Conservation (phyloP, 2,329 filamentous ascomycete genomes). For the Trichoderma simmonsii region DNA sequence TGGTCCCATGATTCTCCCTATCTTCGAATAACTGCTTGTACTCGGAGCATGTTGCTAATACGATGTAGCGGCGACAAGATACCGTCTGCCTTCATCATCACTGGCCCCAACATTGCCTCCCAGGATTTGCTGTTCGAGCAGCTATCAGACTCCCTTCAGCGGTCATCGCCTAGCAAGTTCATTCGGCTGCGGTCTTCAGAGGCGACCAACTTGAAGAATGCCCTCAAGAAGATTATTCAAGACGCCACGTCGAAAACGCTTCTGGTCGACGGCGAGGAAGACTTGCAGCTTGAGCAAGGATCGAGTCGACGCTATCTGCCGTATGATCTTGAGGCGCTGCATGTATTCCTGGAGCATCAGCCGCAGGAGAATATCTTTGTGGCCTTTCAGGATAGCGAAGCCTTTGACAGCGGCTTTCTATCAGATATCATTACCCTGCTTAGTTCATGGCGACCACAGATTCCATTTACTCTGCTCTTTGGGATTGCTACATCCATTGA, state of each 20-base stretch:
- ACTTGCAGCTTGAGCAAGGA: conserved; percentile 43
- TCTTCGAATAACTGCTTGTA: neutral
- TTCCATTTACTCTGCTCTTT: conserved; percentile 74
- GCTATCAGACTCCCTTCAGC: conserved; percentile 55
- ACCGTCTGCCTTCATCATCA: conserved; percentile 69
- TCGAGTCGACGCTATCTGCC: conserved; percentile 65
- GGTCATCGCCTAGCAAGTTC: conserved; percentile 51
- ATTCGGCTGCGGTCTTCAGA: conserved; percentile 68
- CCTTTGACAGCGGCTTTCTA: conserved; percentile 70
- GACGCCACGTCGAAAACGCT: conserved; percentile 52
- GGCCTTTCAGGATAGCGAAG: conserved; percentile 78
- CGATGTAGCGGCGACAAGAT: conserved; percentile 46
- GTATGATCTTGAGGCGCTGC: conserved; percentile 73
- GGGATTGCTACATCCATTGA: conserved; percentile 80
- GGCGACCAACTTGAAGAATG: conserved; percentile 68
- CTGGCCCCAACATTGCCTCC: conserved; percentile 74
- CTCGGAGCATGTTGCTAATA: neutral
- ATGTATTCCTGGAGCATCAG: conserved; percentile 55
- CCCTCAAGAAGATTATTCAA: conserved; percentile 70
- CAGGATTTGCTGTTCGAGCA: conserved; percentile 73
- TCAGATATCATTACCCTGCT: conserved; percentile 68
- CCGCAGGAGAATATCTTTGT: conserved; percentile 61
- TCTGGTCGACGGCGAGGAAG: conserved; percentile 58
- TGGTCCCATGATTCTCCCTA: no score
- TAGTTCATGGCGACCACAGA: conserved; percentile 66